Conservation (phyloP, 176 grass and related monocot species). For the Dendrocalamus sinicus region DNA sequence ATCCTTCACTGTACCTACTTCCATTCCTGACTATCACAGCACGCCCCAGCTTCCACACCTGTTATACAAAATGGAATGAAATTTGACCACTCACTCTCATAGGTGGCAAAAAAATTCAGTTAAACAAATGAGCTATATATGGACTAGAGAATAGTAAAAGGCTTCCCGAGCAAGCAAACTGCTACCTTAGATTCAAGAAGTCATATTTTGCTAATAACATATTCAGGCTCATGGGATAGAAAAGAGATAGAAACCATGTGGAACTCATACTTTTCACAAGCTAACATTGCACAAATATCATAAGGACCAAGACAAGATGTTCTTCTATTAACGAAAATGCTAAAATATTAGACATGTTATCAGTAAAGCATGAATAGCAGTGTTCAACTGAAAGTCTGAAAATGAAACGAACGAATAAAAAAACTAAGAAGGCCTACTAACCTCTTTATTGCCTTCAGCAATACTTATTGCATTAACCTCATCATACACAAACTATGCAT, state of each 20-base stretch:
- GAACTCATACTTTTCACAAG: background rate
- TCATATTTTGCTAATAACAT: background rate
- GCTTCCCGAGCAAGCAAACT: background rate
- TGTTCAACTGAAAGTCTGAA: background rate
- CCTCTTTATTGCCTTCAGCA: background rate
- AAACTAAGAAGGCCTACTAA: background rate
- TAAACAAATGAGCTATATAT: background rate
- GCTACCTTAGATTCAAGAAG: background rate
- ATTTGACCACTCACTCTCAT: background rate
- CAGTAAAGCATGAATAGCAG: background rate
- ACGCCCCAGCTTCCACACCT: slow-evolving; percentile 12
- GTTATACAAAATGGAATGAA: background rate
- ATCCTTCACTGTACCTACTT: slow-evolving; percentile 47
- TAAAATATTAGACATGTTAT: background rate
- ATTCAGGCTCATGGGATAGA: background rate
- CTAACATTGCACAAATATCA: background rate
- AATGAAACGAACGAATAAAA: background rate
- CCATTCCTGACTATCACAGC: slow-evolving; percentile 38
- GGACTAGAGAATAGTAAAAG: background rate
- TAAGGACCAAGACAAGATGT: background rate
- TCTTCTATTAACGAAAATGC: background rate
- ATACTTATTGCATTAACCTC: background rate
- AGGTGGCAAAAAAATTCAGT: background rate
- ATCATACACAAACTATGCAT: background rate
- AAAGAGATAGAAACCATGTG: background rate